Evolutionary conservation across 345 rosid species (phyloP), one percentile per base, ranked within the genome.

Genomic region (Gossypium ekmanianum): DNA sequence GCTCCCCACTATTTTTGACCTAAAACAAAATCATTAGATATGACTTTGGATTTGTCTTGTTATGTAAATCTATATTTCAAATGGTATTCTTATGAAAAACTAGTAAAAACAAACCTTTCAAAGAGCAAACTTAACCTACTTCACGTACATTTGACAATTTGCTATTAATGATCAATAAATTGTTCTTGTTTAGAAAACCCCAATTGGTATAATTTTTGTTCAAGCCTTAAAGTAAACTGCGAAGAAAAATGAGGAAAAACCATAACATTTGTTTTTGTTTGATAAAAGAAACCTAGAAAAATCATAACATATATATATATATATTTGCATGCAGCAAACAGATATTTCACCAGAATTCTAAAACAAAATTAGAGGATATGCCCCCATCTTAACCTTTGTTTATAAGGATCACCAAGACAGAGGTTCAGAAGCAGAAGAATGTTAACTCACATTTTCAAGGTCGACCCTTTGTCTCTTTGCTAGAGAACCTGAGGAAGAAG

Each of bases 391-490:
- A 43, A 41, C 13, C 65, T 43, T 22, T 57, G 54, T 57, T 17
- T 43, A 41, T 11, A 41, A 22, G 20, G 34, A 72, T 29, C 65
- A 72, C 20, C 54, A 43, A 8, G 34, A 43, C 22, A 52, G 11
- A 9, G 58, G 39, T 52, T 41, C 11, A 50, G 39, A 52, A 27
- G 29, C 5, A 72, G 48, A 62, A 59, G 68, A 74, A 73, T 14
- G 34, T 55, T 57, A 72, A 73, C 89, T 88, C 72, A 85, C 81
- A 71, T 79, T 74, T 73, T 61, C 79, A 77, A 51, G 70, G 81
- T 64, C 75, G 2, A 82, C 80, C 77, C 88, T 92, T 73, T 76
- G 97, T 83, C 88, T 86, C 85, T 92, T 94, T 20, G 84, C 84
- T 11, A 85, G 87, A 66, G 82, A 82, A 78, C 70, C 75, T 56